phyloP scores from a whole-genome alignment of 2,329 filamentous ascomycete genomes.

The Paracoccidioides brasiliensis region DNA sequence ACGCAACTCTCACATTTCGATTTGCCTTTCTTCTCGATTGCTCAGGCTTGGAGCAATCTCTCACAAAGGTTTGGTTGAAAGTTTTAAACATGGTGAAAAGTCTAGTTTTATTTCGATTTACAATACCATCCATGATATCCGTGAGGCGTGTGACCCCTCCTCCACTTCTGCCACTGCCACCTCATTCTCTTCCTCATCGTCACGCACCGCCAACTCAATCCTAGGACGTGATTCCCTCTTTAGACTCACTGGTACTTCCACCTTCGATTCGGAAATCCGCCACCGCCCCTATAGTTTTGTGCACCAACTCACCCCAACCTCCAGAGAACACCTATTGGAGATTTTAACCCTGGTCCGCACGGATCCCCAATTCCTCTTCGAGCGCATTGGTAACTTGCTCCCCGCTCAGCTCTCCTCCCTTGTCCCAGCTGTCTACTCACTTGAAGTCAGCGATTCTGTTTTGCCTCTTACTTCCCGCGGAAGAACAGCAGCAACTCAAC shows the following conservation, averaged over 20 bases:
- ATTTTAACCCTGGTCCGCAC: conserved; percentile 74
- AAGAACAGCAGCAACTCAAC: conserved; percentile 37
- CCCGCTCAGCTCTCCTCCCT: conserved; percentile 65
- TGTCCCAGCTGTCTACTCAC: conserved; percentile 61
- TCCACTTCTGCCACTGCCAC: conserved; percentile 6
- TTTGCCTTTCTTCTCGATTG: conserved; percentile 31
- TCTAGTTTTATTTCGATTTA: conserved; percentile 32
- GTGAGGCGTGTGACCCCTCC: conserved; percentile 28
- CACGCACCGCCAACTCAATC: conserved; percentile 9
- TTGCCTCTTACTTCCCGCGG: conserved; percentile 51
- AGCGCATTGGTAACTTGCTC: conserved; percentile 62
- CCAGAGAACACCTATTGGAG: conserved; percentile 60
- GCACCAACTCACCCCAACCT: conserved; percentile 59
- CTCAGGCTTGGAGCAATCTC: conserved; percentile 29
- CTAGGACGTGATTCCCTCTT: conserved; percentile 24
- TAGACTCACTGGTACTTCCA: conserved; percentile 16
- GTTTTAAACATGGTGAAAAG: conserved; percentile 34
- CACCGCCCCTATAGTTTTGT: conserved; percentile 27
- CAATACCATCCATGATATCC: conserved; percentile 32
- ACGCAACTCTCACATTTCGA: conserved; percentile 29
- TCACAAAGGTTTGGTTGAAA: conserved; percentile 34
- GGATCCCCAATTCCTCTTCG: conserved; percentile 77
- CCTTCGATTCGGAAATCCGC: conserved; percentile 25
- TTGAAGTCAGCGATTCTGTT: conserved; percentile 74
- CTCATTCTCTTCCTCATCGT: background rate